Percentiles rank a stretch among this genome's conserved stretches.
These are phyloP conservation scores for Emericellopsis atlantica DNA, from an alignment of 2,329 filamentous ascomycete species.

Conservation along the genomic window DNA sequence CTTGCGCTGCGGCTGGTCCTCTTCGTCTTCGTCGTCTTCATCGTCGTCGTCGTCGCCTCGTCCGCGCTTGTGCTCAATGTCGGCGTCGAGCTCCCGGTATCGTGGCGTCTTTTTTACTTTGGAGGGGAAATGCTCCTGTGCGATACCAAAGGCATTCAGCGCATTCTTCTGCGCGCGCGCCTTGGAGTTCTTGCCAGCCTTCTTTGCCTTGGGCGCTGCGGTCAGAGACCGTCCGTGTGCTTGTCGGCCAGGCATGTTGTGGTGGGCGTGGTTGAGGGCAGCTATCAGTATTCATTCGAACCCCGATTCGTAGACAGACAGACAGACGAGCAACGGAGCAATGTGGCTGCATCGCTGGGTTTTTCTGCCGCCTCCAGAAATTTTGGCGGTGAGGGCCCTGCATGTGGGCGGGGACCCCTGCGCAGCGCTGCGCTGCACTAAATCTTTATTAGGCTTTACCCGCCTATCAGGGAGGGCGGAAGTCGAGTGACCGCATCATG, in stretches of 20 bases:
- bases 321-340: too few relatives aligned
- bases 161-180: slow-evolving; percentile 35
- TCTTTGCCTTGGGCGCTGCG: slow-evolving; percentile 20
- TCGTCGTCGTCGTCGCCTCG: slow-evolving; percentile 29
- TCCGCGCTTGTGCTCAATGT: slow-evolving; percentile 28
- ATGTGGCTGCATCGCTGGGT: slow-evolving; percentile 1
- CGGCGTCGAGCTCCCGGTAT: slow-evolving; percentile 37
- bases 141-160: slow-evolving; percentile 45
- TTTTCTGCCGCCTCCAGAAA: slow-evolving; percentile 14
- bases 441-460: not conserved
- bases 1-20: slow-evolving; percentile 33
- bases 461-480: slow-evolving; percentile 1
- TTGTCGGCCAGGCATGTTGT: slow-evolving; percentile 43
- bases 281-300: too few relatives aligned
- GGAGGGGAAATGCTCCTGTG: slow-evolving; percentile 36
- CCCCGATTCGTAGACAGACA: too few relatives aligned
- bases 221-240: slow-evolving; percentile 41
- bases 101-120: slow-evolving; percentile 34
- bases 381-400: slow-evolving; percentile 14
- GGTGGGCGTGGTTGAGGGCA: slow-evolving; percentile 1
- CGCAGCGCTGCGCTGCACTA: too few relatives aligned
- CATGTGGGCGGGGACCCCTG: not conserved
- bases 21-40: slow-evolving; percentile 41
- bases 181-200: slow-evolving; percentile 22
- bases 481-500: not conserved